A percentile compares a stretch with the other conserved stretches of the same genome.
These are phyloP conservation scores for Pyropia haitanensis DNA, from an alignment of 23 red algal genomes.

Conservation along the genomic window DNA sequence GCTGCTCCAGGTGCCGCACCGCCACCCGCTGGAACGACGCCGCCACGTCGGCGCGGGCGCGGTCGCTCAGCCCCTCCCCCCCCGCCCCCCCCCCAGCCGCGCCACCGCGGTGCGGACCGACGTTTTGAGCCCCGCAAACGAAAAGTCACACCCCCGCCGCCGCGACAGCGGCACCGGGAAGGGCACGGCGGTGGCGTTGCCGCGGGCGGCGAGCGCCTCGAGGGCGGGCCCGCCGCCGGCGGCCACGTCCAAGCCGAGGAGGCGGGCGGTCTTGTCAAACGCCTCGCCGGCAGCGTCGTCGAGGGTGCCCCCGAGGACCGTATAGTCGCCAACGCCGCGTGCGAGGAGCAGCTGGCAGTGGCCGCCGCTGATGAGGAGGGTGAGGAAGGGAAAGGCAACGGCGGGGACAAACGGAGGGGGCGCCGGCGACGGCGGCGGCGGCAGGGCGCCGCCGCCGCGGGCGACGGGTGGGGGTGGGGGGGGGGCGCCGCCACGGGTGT, in stretches of 20 bases:
- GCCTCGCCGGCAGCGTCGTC: slow-evolving; percentile 95
- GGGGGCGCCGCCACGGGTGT: too few relatives aligned
- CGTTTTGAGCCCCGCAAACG: slow-evolving; percentile 92
- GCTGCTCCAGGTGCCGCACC: slow-evolving; percentile 79
- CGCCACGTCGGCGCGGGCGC: slow-evolving; percentile 47
- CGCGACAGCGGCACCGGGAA: slow-evolving; percentile 81
- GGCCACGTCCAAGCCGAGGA: slow-evolving; percentile 68
- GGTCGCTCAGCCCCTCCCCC: slow-evolving; percentile 15
- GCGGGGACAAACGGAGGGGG: neutral
- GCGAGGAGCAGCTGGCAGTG: slow-evolving; percentile 89
- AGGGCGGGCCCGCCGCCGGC: slow-evolving; percentile 81
- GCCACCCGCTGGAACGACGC: slow-evolving; percentile 80
- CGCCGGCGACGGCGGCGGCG: neutral
- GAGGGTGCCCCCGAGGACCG: slow-evolving; percentile 88
- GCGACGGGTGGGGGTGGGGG: neutral
- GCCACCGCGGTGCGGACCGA: slow-evolving; percentile 67
- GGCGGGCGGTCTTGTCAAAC: slow-evolving; percentile 85
- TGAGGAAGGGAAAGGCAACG: slow-evolving; percentile 74
- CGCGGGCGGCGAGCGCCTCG: slow-evolving; percentile 65
- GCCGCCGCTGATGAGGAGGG: slow-evolving; percentile 80
- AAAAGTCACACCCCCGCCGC: slow-evolving; percentile 82
- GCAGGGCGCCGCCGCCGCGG: neutral
- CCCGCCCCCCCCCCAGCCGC: slow-evolving; percentile 40
- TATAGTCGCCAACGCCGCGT: slow-evolving; percentile 56
- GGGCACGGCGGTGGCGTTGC: slow-evolving; percentile 44